phyloP scores from a whole-genome alignment of 2,329 filamentous ascomycete genomes.

The Acephala macrosclerotiorum region DNA sequence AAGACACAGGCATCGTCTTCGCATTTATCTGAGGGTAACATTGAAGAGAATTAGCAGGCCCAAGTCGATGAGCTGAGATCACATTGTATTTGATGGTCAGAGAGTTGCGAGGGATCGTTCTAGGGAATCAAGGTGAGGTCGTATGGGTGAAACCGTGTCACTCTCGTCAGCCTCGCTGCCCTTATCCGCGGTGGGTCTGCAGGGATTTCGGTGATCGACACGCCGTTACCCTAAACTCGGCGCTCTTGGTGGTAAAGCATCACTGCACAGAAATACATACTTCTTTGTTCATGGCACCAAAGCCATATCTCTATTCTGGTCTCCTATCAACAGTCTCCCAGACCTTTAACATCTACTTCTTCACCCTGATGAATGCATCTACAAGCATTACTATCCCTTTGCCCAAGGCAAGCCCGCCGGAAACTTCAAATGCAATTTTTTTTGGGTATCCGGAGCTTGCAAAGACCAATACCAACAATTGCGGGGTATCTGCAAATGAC shows the following conservation, averaged over 20 bases:
- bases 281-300: neutral
- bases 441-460: conserved; percentile 26
- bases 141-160: conserved; percentile 7
- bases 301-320: conserved; percentile 4
- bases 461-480: conserved; percentile 22
- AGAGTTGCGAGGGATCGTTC: neutral
- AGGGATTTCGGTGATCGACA: conserved; percentile 4
- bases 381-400: conserved; percentile 10
- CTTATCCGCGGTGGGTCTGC: conserved; percentile 2
- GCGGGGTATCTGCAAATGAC: conserved; percentile 32
- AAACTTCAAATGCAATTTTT: conserved; percentile 19
- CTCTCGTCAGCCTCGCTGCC: conserved; percentile 5
- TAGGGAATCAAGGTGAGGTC: neutral
- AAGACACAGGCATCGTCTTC: conserved; percentile 37
- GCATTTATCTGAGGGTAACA: conserved; percentile 43
- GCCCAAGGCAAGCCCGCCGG: conserved; percentile 1
- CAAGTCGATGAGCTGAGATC: conserved; percentile 26
- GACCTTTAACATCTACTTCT: neutral
- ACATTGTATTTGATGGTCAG: conserved; percentile 27
- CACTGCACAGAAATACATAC: neutral
- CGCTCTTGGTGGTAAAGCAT: neutral
- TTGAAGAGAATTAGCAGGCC: conserved; percentile 34
- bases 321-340: conserved; percentile 13
- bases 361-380: conserved; percentile 17
- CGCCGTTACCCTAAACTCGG: neutral